Evolutionary conservation across 192 early-diverging fungal genomes (phyloP), one percentile per base, ranked within the genome.

Genomic region (Coemansia sp.): DNA sequence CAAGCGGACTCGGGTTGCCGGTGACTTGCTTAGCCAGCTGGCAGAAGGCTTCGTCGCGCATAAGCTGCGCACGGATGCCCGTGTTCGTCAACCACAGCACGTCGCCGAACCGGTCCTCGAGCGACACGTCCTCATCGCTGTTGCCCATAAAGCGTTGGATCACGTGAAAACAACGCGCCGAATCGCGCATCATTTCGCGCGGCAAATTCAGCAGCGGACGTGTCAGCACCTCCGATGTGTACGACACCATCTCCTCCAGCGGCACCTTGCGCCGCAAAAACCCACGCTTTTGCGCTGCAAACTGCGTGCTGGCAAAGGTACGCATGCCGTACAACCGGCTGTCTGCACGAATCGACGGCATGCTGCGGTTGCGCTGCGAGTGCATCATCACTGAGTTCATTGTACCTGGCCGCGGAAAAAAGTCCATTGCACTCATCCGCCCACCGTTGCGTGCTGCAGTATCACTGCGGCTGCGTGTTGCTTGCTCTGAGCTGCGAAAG

Each of bases 41-140:
- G 46, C 95, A 93, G 66, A 93, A 94, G 53, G 95, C 92, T 73
- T 98, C 96, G 71, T 98, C 96, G 31, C 95, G 85, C 71, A 98
- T 75, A 30, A 87, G 84, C 29, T 87, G 91, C 39, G 82, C 71
- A n/a, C 82, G 72, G 22, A 96, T 88, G 17, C 94, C 95, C 22
- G 80, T 82, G 70, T 91, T 88, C 46, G 94, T 80, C 30, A 98
- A 74, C 68, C 84, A 84, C 61, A 94, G 92, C 20, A 91, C 87
- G 61, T 94, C 88, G 51, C 82, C 71, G 22, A 77, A 70, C 54
- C 53, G 31, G n/a, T 70, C 84, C 71, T 36, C 84, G 75, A 30
- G 54, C 75, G 62, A 25, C 54, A 55, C 64, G 23, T 42, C 68
- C 33, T 36, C 62, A 70, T 60, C 73, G 71, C 51, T 51, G 59